A percentile compares a stretch with the other conserved stretches of the same genome.
Conservation (phyloP, 2,329 filamentous ascomycete genomes). For the Triangularia setosa region DNA sequence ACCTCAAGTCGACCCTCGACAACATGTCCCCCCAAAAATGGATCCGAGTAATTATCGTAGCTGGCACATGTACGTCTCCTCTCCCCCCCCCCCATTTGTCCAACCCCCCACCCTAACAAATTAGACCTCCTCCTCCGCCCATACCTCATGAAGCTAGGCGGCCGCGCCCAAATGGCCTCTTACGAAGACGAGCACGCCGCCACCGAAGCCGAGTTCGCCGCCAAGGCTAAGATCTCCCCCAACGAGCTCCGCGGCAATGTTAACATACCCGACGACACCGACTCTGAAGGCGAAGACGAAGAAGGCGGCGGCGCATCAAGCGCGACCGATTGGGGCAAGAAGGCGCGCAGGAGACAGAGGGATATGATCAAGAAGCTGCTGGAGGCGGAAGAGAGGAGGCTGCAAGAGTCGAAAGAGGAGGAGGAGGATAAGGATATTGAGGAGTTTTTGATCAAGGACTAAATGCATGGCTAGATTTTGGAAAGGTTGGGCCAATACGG, state of each 20-base stretch:
- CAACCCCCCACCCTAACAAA: neutral
- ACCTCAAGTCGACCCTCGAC: slow-evolving; percentile 46
- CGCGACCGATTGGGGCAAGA: slow-evolving; percentile 63
- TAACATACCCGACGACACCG: slow-evolving; percentile 50
- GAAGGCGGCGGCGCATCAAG: slow-evolving; percentile 42
- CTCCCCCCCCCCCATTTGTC: neutral
- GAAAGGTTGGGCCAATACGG: too few species aligned
- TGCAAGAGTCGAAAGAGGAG: slow-evolving; percentile 54
- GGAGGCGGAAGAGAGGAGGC: slow-evolving; percentile 57
- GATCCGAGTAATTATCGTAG: slow-evolving; percentile 66
- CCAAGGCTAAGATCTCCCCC: slow-evolving; percentile 46
- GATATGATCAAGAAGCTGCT: slow-evolving; percentile 62
- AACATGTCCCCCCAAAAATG: slow-evolving; percentile 51
- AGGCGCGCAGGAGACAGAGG: slow-evolving; percentile 65
- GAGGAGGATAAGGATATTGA: slow-evolving; percentile 72
- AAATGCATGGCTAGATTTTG: slow-evolving; percentile 21
- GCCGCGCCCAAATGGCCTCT: slow-evolving; percentile 59
- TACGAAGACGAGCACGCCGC: slow-evolving; percentile 53
- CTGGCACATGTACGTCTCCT: slow-evolving; percentile 53
- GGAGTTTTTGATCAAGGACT: slow-evolving; percentile 55
- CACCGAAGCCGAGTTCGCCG: slow-evolving; percentile 29
- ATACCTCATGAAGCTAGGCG: slow-evolving; percentile 66
- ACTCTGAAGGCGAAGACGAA: slow-evolving; percentile 48
- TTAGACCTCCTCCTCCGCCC: slow-evolving; percentile 60
- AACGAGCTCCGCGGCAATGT: slow-evolving; percentile 60